Base-by-base conservation (phyloP, 441 rosid species). In the Jatropha multifida region DNA sequence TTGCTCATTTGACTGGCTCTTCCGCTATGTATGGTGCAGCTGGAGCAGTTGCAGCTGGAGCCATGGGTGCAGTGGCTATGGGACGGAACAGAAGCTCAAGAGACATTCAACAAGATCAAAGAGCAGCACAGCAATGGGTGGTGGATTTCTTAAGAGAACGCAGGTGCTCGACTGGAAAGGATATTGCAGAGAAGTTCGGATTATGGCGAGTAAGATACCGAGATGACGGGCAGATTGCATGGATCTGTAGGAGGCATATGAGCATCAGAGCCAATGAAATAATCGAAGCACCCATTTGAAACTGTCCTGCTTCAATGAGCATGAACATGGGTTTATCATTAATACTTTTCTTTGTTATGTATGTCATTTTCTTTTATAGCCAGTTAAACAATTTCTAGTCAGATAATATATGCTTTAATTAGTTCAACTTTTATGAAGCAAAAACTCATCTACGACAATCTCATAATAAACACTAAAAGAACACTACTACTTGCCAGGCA, bases 191-290 rank as follows among this genome's bases (percentile, higher is more conserved):
- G 80, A 94, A 96, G 83, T 96, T 96, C 69, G 97, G 97, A 68
- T 81, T 96, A 48, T 92, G 93, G 94, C 83, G 99, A 77, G 95
- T 92, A 56, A 83, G 99, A 82, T 94, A 96, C 82, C 87, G 88
- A 75, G 96, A 90, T 68, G 83, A 87, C 76, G 98, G 98, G 10
- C 93, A 95, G 56, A 86, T 94, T 63, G 97, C 97, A 51, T 96
- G 99, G 98, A 85, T 94, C 59, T 96, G 98, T 60, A 87, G 90
- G 74, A 85, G 99, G 88, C 99, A 94, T 82, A 83, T 90, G 92
- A 80, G 81, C 78, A 79, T 83, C 32, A 88, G 97, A 84, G 92
- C 92, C 60, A 75, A 84, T 82, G 98, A 94, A 87, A 81, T 94
- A 72, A 80, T 87, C 72, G 90, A 90, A 92, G 92, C 91, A 63